These are phyloP conservation scores for Lactarius evosmus DNA, from an alignment of 768 basidiomycete species.

Conservation along the genomic window DNA sequence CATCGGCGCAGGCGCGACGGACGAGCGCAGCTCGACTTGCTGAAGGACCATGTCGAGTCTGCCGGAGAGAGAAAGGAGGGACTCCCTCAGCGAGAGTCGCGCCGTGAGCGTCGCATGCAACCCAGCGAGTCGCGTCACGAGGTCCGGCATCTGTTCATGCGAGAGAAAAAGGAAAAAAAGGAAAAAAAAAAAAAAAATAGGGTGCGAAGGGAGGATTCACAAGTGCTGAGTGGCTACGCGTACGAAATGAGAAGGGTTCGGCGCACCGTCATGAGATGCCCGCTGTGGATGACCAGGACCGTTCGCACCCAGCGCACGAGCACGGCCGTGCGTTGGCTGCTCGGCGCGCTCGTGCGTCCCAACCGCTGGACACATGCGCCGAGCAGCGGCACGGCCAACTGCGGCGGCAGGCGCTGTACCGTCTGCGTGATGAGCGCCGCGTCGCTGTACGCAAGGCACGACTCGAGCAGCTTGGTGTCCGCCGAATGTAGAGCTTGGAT, in stretches of 20 bases:
- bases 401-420: slow-evolving; percentile 79
- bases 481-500: slow-evolving; percentile 96
- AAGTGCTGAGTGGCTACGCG: slow-evolving; percentile 9
- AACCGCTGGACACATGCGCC: slow-evolving; percentile 87
- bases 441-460: slow-evolving; percentile 82
- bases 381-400: slow-evolving; percentile 81
- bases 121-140: slow-evolving; percentile 81
- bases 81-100: slow-evolving; percentile 79
- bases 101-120: slow-evolving; percentile 79
- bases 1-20: slow-evolving; percentile 59
- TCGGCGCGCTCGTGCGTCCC: slow-evolving; percentile 75
- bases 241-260: background rate
- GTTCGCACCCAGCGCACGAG: slow-evolving; percentile 77
- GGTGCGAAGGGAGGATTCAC: too few species aligned
- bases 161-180: too few species aligned
- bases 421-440: slow-evolving; percentile 80
- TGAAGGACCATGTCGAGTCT: slow-evolving; percentile 91
- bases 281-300: slow-evolving; percentile 81
- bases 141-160: slow-evolving; percentile 73
- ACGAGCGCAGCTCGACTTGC: slow-evolving; percentile 86
- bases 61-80: slow-evolving; percentile 80
- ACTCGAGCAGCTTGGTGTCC: slow-evolving; percentile 82
- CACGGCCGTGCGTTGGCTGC: slow-evolving; percentile 67
- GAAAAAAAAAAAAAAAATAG: too few species aligned
- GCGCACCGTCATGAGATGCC: slow-evolving; percentile 91